phyloP scores from a whole-genome alignment of 2,329 filamentous ascomycete species.

The Leptosphaerulina australis region DNA sequence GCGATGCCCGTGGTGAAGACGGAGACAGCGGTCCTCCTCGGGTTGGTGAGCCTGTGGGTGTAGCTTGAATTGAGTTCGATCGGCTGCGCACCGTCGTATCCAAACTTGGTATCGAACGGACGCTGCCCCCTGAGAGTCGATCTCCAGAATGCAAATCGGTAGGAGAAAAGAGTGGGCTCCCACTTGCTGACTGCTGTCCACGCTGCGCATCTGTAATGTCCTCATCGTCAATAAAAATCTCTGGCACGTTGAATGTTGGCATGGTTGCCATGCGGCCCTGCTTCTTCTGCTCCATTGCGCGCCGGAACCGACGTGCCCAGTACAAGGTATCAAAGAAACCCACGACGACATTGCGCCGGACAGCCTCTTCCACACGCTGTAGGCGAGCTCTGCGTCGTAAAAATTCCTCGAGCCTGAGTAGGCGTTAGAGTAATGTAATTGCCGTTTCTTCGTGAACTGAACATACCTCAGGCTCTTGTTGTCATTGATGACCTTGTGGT shows the following conservation, averaged over 20 bases:
- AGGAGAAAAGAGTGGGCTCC: constrained; percentile 43
- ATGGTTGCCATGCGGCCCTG: constrained; percentile 75
- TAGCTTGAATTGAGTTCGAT: constrained; percentile 49
- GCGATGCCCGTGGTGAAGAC: constrained; percentile 34
- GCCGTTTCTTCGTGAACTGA: background rate
- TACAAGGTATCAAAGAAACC: constrained; percentile 96
- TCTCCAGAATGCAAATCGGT: constrained; percentile 36
- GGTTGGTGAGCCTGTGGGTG: constrained; percentile 44
- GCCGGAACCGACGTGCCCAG: constrained; percentile 83
- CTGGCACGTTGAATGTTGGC: constrained; percentile 82
- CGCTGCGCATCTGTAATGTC: constrained; percentile 56
- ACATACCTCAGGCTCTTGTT: constrained; percentile 84
- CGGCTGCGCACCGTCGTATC: constrained; percentile 43
- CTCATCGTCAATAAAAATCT: constrained; percentile 87
- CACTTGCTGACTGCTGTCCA: constrained; percentile 42
- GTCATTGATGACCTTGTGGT: constrained; percentile 98
- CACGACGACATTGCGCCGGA: constrained; percentile 85
- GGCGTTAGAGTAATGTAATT: constrained; percentile 1
- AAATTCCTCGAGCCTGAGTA: constrained; percentile 83
- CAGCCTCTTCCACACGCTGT: constrained; percentile 93
- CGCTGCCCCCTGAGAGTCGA: constrained; percentile 35
- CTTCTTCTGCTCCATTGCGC: constrained; percentile 72
- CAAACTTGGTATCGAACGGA: constrained; percentile 32
- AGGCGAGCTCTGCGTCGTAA: constrained; percentile 85
- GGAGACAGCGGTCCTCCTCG: constrained; percentile 30